Evolutionary conservation across 306 rosid species (phyloP).

Genomic region (Hippophae rhamnoides): DNA sequence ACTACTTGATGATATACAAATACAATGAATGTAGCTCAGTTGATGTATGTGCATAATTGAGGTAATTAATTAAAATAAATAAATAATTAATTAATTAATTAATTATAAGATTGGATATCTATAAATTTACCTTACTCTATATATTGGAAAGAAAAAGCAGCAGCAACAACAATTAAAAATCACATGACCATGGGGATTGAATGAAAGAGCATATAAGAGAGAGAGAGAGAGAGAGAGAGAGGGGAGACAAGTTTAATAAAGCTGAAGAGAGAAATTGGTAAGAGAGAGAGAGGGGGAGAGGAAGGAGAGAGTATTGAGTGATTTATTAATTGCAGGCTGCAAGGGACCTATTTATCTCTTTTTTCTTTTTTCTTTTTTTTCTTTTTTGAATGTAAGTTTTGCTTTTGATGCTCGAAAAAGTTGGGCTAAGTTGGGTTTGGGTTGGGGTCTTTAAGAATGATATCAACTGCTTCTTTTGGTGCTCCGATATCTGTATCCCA

Average conservation of each 20-base stretch:
- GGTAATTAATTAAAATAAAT: no score
- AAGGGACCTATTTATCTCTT: slow-evolving; percentile 35
- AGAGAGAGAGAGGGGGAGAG: slow-evolving; percentile 16
- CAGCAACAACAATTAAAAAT: no score
- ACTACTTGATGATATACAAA: slow-evolving; percentile 1
- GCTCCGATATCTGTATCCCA: no score
- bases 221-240: slow-evolving; percentile 6
- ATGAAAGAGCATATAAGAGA: background rate
- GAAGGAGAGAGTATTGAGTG: slow-evolving; percentile 22
- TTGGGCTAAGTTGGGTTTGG: background rate
- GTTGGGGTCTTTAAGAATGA: slow-evolving; percentile 34
- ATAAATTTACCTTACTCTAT: no score
- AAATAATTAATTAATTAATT: no score
- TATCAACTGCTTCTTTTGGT: slow-evolving; percentile 1
- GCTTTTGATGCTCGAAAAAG: no score
- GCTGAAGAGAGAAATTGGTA: slow-evolving; percentile 13
- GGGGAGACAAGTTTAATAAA: background rate
- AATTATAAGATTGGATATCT: no score
- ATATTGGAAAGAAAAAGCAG: no score
- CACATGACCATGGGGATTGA: no score
- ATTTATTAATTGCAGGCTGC: slow-evolving; percentile 41
- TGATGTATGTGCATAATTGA: background rate
- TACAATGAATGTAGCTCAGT: background rate
- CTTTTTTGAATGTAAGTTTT: slow-evolving; percentile 18
- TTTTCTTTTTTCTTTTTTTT: slow-evolving; percentile 12